Percentiles rank a stretch among this genome's conserved stretches.
These are phyloP conservation scores for Nakataea oryzae DNA, from an alignment of 2,329 filamentous ascomycete genomes.

Conservation along the genomic window DNA sequence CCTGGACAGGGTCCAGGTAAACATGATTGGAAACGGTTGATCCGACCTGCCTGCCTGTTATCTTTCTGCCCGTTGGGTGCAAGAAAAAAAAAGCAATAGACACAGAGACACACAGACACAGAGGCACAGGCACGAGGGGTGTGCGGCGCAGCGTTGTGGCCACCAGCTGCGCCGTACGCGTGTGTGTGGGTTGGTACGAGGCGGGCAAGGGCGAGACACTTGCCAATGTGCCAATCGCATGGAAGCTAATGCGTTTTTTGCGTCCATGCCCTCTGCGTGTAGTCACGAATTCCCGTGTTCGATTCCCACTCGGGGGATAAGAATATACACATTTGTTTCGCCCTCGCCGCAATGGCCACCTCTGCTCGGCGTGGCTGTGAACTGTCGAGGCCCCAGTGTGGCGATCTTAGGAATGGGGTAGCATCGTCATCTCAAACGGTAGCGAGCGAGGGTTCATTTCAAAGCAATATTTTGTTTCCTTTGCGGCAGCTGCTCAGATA, in stretches of 20 bases:
- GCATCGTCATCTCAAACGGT: background rate
- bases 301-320: background rate
- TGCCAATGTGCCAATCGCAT: too few species aligned
- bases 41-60: background rate
- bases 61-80: too few species aligned
- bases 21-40: slow-evolving; percentile 4
- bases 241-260: too few species aligned
- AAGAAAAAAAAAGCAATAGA: too few species aligned
- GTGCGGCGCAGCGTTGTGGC: too few species aligned
- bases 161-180: background rate
- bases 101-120: too few species aligned
- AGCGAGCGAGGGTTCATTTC: background rate
- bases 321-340: too few species aligned
- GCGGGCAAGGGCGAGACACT: too few species aligned
- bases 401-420: background rate
- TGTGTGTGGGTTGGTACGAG: background rate
- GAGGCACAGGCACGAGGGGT: too few species aligned
- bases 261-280: background rate
- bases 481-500: background rate
- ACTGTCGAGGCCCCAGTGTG: background rate
- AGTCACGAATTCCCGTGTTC: background rate
- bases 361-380: background rate
- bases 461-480: too few species aligned
- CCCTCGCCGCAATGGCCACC: background rate
- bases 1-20: slow-evolving; percentile 1